Base-by-base conservation (phyloP, 83 land plant species). In the Larix sibirica region DNA sequence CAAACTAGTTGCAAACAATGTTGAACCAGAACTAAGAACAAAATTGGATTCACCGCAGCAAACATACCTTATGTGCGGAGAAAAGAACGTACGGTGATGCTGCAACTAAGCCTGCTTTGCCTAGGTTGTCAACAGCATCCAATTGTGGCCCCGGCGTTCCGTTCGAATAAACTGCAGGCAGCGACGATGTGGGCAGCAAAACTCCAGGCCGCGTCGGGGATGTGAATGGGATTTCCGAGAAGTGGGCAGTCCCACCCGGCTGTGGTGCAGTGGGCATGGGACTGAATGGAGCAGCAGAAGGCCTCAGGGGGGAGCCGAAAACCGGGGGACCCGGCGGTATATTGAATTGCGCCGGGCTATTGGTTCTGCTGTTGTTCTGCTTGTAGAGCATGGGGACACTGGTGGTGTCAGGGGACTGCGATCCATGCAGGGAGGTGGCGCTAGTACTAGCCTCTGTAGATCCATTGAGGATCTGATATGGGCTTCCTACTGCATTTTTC, bases 261-360 rank as follows among this genome's bases (percentile, higher is more conserved):
- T 79, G 81, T 4, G 81, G 44, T 4, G 36, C 44, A 18, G 87
- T 54, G 4, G 67, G n/a, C 59, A 79, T 79, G 54, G 88, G 69
- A 62, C 77, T 73, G 28, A 77, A 63, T 40, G 94, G 91, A 50
- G 89, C 89, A 59, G 91, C 90, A 56, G 92, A 84, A 74, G 96
- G 92, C 60, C 91, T 88, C 17, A 90, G 78, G 1, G 96, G 98
- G 24, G 97, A 91, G 56, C 87, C 83, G 62, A 96, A 96, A 2
- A 90, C 82, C 13, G 99, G 99, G 23, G 99, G 96, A 3, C 96
- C 96, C 60, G 99, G 97, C 50, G 97, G 97, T 38, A 89, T 88
- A 74, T 91, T 91, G 84, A 94, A 85, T 42, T 86, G 92, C 18
- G 91, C 81, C 12, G 95, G 85, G 64, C 87, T 84, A 0, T 85